Percentiles rank a stretch among this genome's conserved stretches.
Conservation (phyloP, 495 filamentous ascomycete genomes). For the Talaromyces ruber region DNA sequence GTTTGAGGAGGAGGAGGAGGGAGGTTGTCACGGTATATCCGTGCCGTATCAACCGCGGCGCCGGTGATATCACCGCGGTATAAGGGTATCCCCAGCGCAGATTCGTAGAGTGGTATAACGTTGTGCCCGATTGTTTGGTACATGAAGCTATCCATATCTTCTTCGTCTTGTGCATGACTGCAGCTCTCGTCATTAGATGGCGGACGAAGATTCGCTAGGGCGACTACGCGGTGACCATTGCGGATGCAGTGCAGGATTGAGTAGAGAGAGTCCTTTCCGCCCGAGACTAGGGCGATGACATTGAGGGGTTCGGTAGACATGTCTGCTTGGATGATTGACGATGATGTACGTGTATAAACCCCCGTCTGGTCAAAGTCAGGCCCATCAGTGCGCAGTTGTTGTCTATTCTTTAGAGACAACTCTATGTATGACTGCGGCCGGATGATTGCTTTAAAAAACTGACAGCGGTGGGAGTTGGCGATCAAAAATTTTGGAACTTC, state of each 20-base stretch:
- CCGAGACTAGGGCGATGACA: conserved; percentile 88
- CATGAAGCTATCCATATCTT: conserved; percentile 95
- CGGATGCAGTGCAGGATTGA: conserved; percentile 81
- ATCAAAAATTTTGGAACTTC: neutral
- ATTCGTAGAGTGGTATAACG: conserved; percentile 76
- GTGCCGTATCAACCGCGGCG: conserved; percentile 52
- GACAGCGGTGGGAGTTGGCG: neutral
- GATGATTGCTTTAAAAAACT: neutral
- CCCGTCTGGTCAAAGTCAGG: neutral
- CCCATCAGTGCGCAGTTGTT: neutral
- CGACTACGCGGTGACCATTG: conserved; percentile 79
- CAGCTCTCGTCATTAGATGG: conserved; percentile 6
- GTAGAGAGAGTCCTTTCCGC: conserved; percentile 95
- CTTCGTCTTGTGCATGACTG: conserved; percentile 28
- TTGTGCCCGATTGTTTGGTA: conserved; percentile 94
- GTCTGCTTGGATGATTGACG: neutral
- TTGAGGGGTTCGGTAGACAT: conserved; percentile 36
- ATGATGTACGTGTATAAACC: neutral
- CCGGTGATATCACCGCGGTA: conserved; percentile 70
- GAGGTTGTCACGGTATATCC: conserved; percentile 40
- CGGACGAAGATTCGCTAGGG: conserved; percentile 82
- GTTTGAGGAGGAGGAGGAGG: neutral
- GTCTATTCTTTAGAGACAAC: neutral
- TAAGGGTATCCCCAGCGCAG: conserved; percentile 67
- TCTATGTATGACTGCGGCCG: neutral